Base-by-base conservation (phyloP, 352 stramenopile genomes). In the Globisporangium lucens region DNA sequence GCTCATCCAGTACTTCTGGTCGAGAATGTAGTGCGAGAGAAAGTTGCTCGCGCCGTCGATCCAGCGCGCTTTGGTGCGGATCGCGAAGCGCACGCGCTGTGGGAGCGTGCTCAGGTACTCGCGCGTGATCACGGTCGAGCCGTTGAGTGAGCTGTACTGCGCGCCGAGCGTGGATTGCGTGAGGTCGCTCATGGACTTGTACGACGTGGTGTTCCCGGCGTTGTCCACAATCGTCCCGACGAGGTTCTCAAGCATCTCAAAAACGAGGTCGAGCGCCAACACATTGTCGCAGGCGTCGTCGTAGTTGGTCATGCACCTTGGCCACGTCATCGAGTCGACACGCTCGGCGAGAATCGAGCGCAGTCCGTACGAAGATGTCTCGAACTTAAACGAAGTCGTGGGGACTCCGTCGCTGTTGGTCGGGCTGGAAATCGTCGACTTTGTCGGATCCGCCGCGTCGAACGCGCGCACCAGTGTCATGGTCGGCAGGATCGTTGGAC, bases 1-100 rank as follows among this genome's bases (percentile, higher is more conserved):
- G 38, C 75, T 82, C 67, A 87, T 78, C 78, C 78, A 87, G 30
- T 84, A 84, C 66, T 83, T 84, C 53, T 84, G 78, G 30, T 87
- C 76, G 49, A 87, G 69, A 33, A 87, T 69, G 51, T 85, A 78
- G 38, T 78, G 76, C 46, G 75, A 83, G 15, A 87, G 61, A 47
- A 87, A 83, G 64, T 75, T 87, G 51, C 68, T 83, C 35, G 73
- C 79, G 20, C 70, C 74, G 55, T 78, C 75, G 24, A 81, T 80
- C 76, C 76, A 87, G 33, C 78, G 78, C 57, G 76, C 75, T 65
- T 84, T 87, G 5, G 78, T 49, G 10, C 78, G 78, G 13, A 81
- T 72, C 9, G 75, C 69, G 29, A 87, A 87, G 56, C 76, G 80
- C 38, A 85, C 70, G 22, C 78, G 78, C 65, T 87, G 76, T 24